Evolutionary conservation across 768 basidiomycete genomes (phyloP).

Genomic region (Leccinum olivaceopallidum): DNA sequence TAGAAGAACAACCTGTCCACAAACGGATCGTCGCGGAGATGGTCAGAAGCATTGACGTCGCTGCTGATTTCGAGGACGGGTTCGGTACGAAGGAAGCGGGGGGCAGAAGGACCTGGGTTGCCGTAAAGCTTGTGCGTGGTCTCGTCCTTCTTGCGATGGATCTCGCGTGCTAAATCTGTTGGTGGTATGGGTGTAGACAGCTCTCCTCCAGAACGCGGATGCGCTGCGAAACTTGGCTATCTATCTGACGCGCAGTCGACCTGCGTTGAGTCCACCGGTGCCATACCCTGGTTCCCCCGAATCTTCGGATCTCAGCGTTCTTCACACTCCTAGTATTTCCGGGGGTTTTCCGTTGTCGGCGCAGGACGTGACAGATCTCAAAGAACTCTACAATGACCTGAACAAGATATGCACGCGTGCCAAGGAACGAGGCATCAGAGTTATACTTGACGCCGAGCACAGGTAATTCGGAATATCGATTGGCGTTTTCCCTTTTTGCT

Average conservation of each 20-base stretch:
- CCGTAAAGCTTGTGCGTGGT: constrained; percentile 71
- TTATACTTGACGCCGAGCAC: constrained; percentile 88
- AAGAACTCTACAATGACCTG: constrained; percentile 62
- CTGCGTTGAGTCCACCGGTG: constrained; percentile 34
- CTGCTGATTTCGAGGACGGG: constrained; percentile 76
- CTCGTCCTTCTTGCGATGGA: neutral
- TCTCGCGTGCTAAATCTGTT: neutral
- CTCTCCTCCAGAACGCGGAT: constrained; percentile 62
- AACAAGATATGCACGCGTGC: constrained; percentile 65
- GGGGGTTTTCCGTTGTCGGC: constrained; percentile 38
- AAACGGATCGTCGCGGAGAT: constrained; percentile 75
- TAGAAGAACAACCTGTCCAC: constrained; percentile 40
- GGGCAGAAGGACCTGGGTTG: constrained; percentile 75
- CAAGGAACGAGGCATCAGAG: constrained; percentile 56
- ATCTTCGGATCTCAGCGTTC: constrained; percentile 56
- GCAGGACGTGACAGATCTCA: constrained; percentile 61
- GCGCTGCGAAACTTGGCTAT: constrained; percentile 64
- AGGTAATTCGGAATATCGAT: constrained; percentile 38
- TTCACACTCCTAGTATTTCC: constrained; percentile 30
- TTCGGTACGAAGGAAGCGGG: constrained; percentile 23
- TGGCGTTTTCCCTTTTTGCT: constrained; percentile 1
- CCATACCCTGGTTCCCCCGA: constrained; percentile 72
- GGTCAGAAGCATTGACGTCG: constrained; percentile 71
- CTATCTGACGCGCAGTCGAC: constrained; percentile 49
- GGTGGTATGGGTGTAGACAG: constrained; percentile 47